phyloP scores from a whole-genome alignment of 768 basidiomycete genomes.

The Leccinum imitatum region DNA sequence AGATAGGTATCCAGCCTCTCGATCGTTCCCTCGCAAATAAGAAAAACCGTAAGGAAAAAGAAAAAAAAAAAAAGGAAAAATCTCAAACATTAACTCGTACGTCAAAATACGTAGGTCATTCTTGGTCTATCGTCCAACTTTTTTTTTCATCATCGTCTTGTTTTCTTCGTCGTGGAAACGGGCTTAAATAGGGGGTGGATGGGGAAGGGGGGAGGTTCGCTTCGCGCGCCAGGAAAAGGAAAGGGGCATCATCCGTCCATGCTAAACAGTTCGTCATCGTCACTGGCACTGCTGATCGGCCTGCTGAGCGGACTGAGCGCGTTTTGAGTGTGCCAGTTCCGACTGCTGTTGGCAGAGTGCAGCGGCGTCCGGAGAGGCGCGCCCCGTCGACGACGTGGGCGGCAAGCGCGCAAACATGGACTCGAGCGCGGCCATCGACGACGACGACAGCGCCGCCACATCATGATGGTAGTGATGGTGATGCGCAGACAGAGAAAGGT shows the following conservation, averaged over 20 bases:
- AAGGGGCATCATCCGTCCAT: constrained; percentile 51
- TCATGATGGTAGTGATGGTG: constrained; percentile 30
- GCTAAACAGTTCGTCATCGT: constrained; percentile 68
- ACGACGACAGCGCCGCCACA: neutral
- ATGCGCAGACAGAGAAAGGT: constrained; percentile 27
- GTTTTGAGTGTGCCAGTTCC: constrained; percentile 36
- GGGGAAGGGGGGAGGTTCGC: too few relatives aligned
- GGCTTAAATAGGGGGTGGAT: neutral
- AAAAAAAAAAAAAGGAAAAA: neutral
- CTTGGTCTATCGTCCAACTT: constrained; percentile 16
- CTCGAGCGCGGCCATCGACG: constrained; percentile 9
- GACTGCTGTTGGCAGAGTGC: constrained; percentile 25
- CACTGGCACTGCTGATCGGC: constrained; percentile 48
- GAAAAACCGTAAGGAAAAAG: neutral
- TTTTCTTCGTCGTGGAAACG: neutral
- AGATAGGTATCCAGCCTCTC: constrained; percentile 33
- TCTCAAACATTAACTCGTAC: constrained; percentile 25
- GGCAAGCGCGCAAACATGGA: constrained; percentile 53
- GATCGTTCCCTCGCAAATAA: constrained; percentile 25
- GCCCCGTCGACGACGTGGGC: constrained; percentile 5
- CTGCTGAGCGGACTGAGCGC: constrained; percentile 61
- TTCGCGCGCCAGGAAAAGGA: neutral
- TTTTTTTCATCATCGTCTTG: constrained; percentile 1
- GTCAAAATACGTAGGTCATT: constrained; percentile 25
- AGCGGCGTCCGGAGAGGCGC: constrained; percentile 30